Conservation (phyloP, 345 rosid species). For the Hibiscus tridactylites region DNA sequence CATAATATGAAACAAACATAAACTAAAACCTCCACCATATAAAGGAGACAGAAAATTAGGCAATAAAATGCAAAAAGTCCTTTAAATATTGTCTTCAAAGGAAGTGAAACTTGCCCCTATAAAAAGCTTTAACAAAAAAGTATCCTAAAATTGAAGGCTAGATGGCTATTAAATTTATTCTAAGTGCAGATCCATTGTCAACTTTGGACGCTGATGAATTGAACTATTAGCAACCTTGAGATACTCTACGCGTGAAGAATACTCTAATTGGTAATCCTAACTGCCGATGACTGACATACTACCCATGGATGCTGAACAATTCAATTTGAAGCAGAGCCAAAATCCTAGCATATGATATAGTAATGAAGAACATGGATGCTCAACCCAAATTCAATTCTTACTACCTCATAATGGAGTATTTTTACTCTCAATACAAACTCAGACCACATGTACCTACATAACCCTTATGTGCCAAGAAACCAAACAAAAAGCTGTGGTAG, state of each 20-base stretch:
- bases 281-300: background rate
- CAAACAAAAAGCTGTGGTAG: background rate
- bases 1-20: background rate
- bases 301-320: background rate
- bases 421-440: background rate
- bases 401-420: background rate
- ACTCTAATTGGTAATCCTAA: background rate
- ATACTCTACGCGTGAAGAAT: background rate
- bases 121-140: background rate
- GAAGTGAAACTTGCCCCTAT: background rate
- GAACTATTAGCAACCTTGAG: background rate
- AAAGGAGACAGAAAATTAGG: background rate
- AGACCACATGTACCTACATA: background rate
- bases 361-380: background rate
- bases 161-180: background rate
- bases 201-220: background rate
- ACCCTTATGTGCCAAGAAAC: background rate
- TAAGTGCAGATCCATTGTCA: background rate
- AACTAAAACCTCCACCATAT: background rate
- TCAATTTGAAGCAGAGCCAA: constrained; percentile 1
- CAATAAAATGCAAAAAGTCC: background rate
- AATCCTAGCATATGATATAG: background rate
- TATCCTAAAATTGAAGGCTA: background rate
- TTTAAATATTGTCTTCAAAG: background rate
- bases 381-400: background rate